Evolutionary conservation across 179 eudicot species (phyloP), one percentile per base, ranked within the genome.

Genomic region (Camellia oleifera): DNA sequence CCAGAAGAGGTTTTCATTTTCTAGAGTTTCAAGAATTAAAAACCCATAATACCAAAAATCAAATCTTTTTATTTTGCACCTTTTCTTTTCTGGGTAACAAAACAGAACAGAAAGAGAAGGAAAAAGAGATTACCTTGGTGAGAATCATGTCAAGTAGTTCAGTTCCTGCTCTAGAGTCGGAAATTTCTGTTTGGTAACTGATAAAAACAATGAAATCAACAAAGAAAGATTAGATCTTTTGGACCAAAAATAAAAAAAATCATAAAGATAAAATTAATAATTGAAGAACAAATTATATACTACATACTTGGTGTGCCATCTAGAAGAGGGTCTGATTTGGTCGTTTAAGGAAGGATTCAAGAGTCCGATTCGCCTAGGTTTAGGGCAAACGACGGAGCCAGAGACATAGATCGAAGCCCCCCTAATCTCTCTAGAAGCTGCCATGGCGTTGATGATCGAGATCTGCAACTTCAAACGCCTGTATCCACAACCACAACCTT

Each of bases 91-190:
- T 48, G 52, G 52, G 52, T 7, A 4, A 0, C 52, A 48, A 48
- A 4, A 48, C 52, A 48, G 52, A 48, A 1, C 20, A n/a, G 40
- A 74, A 9, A 13, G 7, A 52, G 42, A 71, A 42, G 10, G 58
- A 57, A 42, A 44, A 18, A 69, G 46, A 44, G 50, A 6, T 63
- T 77, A 87, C 90, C 90, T 85, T 80, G 46, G 78, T 20, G 4
- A 85, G 84, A 68, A 89, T 84, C n/a, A 88, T 61, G 83, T 89
- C 92, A 66, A 89, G 82, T 74, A 89, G 87, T 64, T 89, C 92
- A 50, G 72, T 60, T 78, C 87, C 82, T 0, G 86, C 87, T 69
- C 76, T 82, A 5, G 88, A 69, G 57, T 89, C 91, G 52, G 70
- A 76, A 14, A 78, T 58, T 79, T 84, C 87, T 26, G 70, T 57